Evolutionary conservation across 2,329 filamentous ascomycete genomes (phyloP).

Genomic region (Endoconidiophora laricicola): DNA sequence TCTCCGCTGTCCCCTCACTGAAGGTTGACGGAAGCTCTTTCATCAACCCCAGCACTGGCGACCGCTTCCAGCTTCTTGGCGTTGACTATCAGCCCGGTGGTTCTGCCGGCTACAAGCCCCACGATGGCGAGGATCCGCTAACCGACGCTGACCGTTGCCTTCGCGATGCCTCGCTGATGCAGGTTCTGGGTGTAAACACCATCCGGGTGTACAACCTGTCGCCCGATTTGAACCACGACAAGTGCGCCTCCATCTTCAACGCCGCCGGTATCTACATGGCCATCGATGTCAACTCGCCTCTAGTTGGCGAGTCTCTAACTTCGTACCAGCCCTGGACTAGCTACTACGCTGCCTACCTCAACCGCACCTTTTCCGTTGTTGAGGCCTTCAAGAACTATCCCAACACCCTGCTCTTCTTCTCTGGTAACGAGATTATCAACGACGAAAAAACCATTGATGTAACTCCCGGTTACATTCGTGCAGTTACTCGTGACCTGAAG

Average conservation of each 20-base stretch:
- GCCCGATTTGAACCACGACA: conserved; percentile 48
- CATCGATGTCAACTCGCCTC: conserved; percentile 51
- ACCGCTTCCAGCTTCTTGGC: conserved; percentile 49
- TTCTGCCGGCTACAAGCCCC: conserved; percentile 42
- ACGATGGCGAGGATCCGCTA: conserved; percentile 38
- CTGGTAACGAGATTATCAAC: conserved; percentile 65
- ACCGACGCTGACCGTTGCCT: conserved; percentile 41
- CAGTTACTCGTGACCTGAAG: conserved; percentile 65
- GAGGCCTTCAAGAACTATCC: conserved; percentile 51
- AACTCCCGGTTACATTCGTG: conserved; percentile 55
- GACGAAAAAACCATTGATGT: conserved; percentile 39
- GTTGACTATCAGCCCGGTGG: conserved; percentile 55
- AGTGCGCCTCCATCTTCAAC: conserved; percentile 52
- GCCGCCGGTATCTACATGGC: conserved; percentile 53
- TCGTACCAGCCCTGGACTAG: conserved; percentile 38
- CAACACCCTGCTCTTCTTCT: conserved; percentile 58
- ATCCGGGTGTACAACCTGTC: conserved; percentile 56
- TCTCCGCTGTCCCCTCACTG: conserved; percentile 39
- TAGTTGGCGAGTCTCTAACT: conserved; percentile 39
- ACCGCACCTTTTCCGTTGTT: conserved; percentile 49
- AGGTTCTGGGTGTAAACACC: conserved; percentile 47
- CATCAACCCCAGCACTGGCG: conserved; percentile 39
- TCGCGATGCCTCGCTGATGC: conserved; percentile 49
- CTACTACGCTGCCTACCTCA: conserved; percentile 44
- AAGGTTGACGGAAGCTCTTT: conserved; percentile 41